Conservation (phyloP, 2,329 filamentous ascomycete genomes). For the Hypoxylon sp. region DNA sequence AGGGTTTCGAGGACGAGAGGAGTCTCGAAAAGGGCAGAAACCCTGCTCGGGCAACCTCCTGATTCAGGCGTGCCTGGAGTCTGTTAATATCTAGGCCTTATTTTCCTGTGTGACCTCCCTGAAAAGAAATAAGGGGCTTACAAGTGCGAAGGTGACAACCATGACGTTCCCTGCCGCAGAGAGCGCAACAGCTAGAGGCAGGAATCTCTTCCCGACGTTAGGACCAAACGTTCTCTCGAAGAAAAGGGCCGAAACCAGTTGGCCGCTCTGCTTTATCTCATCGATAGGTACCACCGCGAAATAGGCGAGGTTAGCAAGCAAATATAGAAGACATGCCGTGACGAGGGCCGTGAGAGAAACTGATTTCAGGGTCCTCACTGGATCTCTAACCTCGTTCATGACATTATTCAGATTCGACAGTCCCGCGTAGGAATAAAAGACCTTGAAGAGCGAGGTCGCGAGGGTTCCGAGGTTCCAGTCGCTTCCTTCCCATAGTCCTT, state of each 20-base stretch:
- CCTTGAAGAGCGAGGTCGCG: conserved; percentile 72
- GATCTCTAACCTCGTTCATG: conserved; percentile 74
- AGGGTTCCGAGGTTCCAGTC: conserved; percentile 74
- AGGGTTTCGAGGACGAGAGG: conserved; percentile 71
- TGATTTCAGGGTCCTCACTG: conserved; percentile 69
- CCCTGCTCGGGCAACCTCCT: conserved; percentile 76
- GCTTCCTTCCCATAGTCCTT: conserved; percentile 67
- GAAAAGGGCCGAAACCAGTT: conserved; percentile 72
- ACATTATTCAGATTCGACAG: conserved; percentile 74
- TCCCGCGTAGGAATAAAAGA: conserved; percentile 74
- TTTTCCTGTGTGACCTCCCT: background rate
- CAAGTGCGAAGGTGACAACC: conserved; percentile 73
- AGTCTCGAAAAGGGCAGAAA: conserved; percentile 70
- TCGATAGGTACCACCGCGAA: conserved; percentile 72
- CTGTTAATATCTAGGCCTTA: conserved; percentile 15
- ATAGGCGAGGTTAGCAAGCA: conserved; percentile 70
- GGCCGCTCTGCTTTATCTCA: conserved; percentile 71
- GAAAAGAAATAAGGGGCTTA: conserved; percentile 48
- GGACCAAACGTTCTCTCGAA: conserved; percentile 70
- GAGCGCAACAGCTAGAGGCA: conserved; percentile 71
- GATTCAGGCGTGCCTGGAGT: conserved; percentile 69
- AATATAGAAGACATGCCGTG: conserved; percentile 69
- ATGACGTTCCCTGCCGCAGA: conserved; percentile 76
- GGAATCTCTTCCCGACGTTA: conserved; percentile 61
- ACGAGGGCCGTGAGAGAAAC: conserved; percentile 67